Evolutionary conservation across 108 stramenopile species (phyloP), one percentile per base, ranked within the genome.

Genomic region (Skeletonema tropicum): DNA sequence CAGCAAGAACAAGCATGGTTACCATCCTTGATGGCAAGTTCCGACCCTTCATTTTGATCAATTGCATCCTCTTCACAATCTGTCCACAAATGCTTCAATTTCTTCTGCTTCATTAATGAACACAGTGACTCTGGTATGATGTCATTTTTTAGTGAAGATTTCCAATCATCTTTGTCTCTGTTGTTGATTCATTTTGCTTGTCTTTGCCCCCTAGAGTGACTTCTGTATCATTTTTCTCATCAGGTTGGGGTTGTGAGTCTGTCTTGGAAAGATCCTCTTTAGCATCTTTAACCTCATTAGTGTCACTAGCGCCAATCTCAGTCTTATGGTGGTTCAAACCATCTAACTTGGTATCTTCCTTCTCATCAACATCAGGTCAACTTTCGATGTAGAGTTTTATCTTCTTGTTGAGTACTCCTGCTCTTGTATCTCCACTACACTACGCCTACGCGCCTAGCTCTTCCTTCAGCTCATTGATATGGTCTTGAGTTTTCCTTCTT

Each of bases 1-100:
- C 78, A 79, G 61, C 78, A 79, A n/a, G 71, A 72, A 33, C 78
- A 79, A n/a, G 78, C 66, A 60, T 32, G 67, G 5, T 55, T 36
- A 19, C 72, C 66, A 12, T 67, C 71, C 59, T 45, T 60, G 64
- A 26, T 58, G 64, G 36, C 57, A 35, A 42, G 48, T 41, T 48
- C 64, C 57, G 9, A 26, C 7, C 23, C 11, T 21, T 26, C 23
- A 21, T 33, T 19, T 31, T 19, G 58, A 13, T 15, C 12, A 11
- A 79, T 8, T 36, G 71, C 36, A 57, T 66, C 78, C 35, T 57
- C 55, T 36, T 71, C 75, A 52, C 80, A 81, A 77, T 81, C 75
- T 17, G 62, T 64, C 80, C 80, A 81, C 57, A 81, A 66, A 66
- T 81, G 70, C 38, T 66, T 66, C 41, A 81, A 60, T 19, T 71